These are phyloP conservation scores for Cladophialophora carrionii DNA, from an alignment of 2,329 filamentous ascomycete species.

Conservation along the genomic window DNA sequence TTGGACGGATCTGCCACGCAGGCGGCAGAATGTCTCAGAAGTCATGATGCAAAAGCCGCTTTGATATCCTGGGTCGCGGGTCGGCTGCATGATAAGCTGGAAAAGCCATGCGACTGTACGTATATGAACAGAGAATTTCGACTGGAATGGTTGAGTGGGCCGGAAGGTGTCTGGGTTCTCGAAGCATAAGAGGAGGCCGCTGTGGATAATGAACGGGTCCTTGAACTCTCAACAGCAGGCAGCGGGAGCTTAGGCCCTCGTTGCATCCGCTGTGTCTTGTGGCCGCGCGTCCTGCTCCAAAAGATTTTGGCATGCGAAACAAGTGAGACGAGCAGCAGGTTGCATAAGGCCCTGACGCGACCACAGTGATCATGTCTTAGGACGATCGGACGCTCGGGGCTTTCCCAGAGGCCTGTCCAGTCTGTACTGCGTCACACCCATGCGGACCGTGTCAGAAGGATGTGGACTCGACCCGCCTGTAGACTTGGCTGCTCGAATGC, in stretches of 20 bases:
- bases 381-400: conserved; percentile 14
- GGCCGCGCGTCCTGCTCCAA: conserved; percentile 16
- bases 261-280: neutral
- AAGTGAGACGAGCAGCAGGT: conserved; percentile 12
- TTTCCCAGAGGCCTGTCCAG: neutral
- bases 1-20: conserved; percentile 24
- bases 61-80: conserved; percentile 25
- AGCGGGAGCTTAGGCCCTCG: conserved; percentile 1
- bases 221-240: neutral
- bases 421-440: conserved; percentile 25
- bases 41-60: conserved; percentile 30
- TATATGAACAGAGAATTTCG: conserved; percentile 11
- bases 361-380: conserved; percentile 14
- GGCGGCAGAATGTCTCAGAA: conserved; percentile 34
- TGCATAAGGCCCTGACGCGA: conserved; percentile 1
- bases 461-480: conserved; percentile 5
- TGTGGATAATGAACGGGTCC: neutral
- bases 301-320: conserved; percentile 16
- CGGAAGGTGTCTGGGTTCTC: conserved; percentile 12
- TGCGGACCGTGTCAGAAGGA: conserved; percentile 17
- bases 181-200: conserved; percentile 6
- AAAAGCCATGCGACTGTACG: conserved; percentile 1
- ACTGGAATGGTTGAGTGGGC: conserved; percentile 25
- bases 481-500: neutral
- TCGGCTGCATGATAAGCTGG: conserved; percentile 31